Evolutionary conservation across 345 rosid genomes (phyloP).

Genomic region (Draba incana): DNA sequence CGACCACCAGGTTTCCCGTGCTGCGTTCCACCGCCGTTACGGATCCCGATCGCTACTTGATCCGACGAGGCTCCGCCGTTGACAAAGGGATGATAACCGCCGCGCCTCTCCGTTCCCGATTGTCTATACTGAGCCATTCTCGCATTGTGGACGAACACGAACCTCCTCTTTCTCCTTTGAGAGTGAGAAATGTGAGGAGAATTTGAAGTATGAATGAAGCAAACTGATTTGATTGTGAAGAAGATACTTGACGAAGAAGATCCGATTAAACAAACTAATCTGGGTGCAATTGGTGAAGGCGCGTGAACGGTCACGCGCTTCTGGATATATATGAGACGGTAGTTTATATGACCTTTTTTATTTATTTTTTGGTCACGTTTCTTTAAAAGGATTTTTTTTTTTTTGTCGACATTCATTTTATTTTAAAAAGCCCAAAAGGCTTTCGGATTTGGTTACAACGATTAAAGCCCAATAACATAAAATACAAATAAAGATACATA

Average conservation of each 20-base stretch:
- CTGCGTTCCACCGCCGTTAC: constrained; percentile 42
- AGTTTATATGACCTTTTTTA: no score
- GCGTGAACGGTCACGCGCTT: constrained; percentile 21
- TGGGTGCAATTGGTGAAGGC: constrained; percentile 7
- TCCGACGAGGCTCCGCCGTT: constrained; percentile 53
- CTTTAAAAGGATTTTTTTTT: no score
- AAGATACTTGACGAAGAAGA: constrained; percentile 17
- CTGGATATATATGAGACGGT: constrained; percentile 4
- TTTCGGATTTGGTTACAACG: no score
- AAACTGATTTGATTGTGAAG: constrained; percentile 5
- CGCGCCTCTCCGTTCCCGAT: constrained; percentile 60
- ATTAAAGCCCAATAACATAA: no score
- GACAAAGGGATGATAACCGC: constrained; percentile 37
- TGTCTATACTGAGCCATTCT: constrained; percentile 93
- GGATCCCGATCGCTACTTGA: constrained; percentile 67
- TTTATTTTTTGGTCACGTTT: no score
- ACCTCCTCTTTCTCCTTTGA: no score
- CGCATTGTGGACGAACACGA: constrained; percentile 38
- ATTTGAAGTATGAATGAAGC: constrained; percentile 44
- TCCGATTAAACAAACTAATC: constrained; percentile 16
- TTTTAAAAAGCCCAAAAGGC: no score
- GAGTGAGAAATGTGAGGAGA: constrained; percentile 9
- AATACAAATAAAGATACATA: no score
- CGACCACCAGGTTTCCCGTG: constrained; percentile 56
- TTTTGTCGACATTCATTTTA: no score